Evolutionary conservation across 768 basidiomycete species (phyloP).

Genomic region (Phaffia tasmanica): DNA sequence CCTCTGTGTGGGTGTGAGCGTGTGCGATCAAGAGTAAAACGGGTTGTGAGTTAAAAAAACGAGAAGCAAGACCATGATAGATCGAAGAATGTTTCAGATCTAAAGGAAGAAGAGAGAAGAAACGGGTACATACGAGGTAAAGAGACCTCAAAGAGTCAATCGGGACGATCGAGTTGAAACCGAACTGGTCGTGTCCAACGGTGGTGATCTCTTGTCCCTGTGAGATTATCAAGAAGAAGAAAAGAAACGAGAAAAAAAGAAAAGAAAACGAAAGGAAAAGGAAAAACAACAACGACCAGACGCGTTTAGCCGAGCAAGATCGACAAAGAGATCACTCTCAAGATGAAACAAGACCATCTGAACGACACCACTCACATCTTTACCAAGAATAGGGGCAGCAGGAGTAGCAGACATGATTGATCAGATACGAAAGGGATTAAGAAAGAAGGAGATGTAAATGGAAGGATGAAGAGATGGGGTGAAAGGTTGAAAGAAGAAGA

Average conservation of each 20-base stretch:
- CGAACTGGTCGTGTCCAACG: conserved; percentile 76
- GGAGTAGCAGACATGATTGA: not conserved
- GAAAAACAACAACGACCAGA: not conserved
- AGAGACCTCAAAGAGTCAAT: conserved; percentile 73
- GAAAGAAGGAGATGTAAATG: conserved; percentile 6
- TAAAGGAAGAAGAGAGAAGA: not conserved
- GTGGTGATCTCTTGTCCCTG: conserved; percentile 58
- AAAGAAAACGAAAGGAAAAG: not conserved
- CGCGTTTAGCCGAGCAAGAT: not conserved
- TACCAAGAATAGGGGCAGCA: not conserved
- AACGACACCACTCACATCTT: not conserved
- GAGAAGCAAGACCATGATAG: not conserved
- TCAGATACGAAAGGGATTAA: not conserved
- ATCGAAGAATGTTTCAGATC: not conserved
- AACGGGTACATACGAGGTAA: conserved; percentile 47
- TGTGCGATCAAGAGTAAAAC: not conserved
- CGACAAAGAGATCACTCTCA: not conserved
- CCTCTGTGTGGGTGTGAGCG: not conserved
- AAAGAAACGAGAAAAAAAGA: not conserved
- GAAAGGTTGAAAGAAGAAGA: conserved; percentile 6
- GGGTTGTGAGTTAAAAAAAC: not conserved
- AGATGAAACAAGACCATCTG: not conserved
- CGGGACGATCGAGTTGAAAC: conserved; percentile 75
- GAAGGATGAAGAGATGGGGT: not conserved
- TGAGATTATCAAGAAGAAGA: not conserved